Conservation (phyloP, 1,284 basidiomycete genomes). For the Ceratobasidium theobromae region DNA sequence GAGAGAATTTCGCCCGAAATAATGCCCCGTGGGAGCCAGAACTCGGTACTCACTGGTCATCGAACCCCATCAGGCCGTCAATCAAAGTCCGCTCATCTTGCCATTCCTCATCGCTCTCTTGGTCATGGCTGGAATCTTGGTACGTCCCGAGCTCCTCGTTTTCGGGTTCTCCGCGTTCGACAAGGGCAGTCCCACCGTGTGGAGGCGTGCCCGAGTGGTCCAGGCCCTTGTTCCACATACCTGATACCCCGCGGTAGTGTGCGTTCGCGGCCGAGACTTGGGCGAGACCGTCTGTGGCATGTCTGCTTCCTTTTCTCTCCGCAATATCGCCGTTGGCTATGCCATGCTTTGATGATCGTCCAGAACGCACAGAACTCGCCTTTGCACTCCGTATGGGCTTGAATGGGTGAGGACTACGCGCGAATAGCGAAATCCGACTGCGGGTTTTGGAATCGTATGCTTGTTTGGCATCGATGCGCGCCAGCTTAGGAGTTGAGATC, state of each 20-base stretch:
- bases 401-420: too few relatives aligned
- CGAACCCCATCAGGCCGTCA: constrained; percentile 23
- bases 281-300: not conserved
- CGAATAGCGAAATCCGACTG: constrained; percentile 11
- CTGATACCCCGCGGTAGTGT: constrained; percentile 14
- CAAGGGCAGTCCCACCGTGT: not conserved
- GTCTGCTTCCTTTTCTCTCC: constrained; percentile 6
- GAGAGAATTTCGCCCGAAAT: not conserved
- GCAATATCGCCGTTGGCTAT: not conserved
- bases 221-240: constrained; percentile 18
- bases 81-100: constrained; percentile 29
- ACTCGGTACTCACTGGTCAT: constrained; percentile 13
- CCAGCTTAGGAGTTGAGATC: constrained; percentile 8
- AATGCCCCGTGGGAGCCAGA: not conserved
- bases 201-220: constrained; percentile 7
- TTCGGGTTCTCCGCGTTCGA: not conserved
- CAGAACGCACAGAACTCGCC: not conserved
- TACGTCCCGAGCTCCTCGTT: not conserved
- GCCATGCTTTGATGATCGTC: not conserved
- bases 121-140: not conserved
- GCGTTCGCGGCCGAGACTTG: not conserved
- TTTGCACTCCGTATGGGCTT: too few relatives aligned
- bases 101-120: constrained; percentile 17
- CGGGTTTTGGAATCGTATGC: constrained; percentile 14
- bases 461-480: constrained; percentile 20